These are phyloP conservation scores for Tetraselmis chui DNA, from an alignment of 139 green algal genomes.

Conservation along the genomic window DNA sequence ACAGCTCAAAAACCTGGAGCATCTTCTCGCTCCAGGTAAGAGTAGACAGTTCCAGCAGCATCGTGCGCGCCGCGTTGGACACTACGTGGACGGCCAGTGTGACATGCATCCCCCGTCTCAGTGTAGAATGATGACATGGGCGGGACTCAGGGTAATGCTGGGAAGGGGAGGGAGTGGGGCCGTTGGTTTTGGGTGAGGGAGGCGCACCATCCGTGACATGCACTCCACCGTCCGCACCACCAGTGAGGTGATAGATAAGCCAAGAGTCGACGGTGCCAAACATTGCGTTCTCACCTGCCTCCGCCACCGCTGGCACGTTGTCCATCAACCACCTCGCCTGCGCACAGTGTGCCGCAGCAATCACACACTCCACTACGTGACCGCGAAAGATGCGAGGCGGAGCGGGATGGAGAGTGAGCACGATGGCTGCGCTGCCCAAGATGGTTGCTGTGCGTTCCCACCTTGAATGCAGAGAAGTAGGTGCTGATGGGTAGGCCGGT, in stretches of 20 bases:
- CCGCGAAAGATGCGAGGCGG: no score
- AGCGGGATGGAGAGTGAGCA: no score
- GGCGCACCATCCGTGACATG: constrained; percentile 77
- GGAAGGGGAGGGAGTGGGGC: neutral
- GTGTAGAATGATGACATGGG: no score
- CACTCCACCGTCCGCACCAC: constrained; percentile 43
- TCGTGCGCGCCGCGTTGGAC: constrained; percentile 85
- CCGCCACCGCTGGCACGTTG: constrained; percentile 63
- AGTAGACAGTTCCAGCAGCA: constrained; percentile 82
- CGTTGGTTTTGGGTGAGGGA: neutral
- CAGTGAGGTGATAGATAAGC: constrained; percentile 93
- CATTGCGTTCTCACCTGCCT: constrained; percentile 32
- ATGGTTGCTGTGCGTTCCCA: no score
- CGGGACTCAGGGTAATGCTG: no score
- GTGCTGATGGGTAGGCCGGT: constrained; percentile 89
- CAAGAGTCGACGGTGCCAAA: constrained; percentile 95
- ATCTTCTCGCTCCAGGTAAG: constrained; percentile 67
- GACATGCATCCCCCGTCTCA: no score
- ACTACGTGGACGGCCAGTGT: constrained; percentile 45
- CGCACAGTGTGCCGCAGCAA: neutral
- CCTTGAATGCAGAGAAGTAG: constrained; percentile 95
- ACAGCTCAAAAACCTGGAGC: constrained; percentile 59
- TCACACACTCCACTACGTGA: no score
- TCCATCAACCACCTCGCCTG: constrained; percentile 74
- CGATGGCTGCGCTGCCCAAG: no score